Evolutionary conservation across 1,284 basidiomycete species (phyloP).

Genomic region (Pyrrhoderma lamaoense): DNA sequence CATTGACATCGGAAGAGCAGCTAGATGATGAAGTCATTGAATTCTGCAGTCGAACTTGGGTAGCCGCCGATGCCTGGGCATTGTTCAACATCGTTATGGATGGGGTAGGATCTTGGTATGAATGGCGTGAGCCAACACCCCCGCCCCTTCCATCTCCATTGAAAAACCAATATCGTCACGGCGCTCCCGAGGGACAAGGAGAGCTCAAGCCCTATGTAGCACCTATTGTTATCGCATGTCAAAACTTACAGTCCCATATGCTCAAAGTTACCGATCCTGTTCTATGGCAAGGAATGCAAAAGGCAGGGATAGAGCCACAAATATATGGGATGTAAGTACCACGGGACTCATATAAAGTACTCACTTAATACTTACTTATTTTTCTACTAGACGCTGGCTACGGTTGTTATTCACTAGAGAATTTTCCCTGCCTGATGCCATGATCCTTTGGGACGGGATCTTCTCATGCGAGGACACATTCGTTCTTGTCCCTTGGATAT

Average conservation of each 20-base stretch:
- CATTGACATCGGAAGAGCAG: constrained; percentile 33
- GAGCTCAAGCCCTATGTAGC: constrained; percentile 58
- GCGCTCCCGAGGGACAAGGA: constrained; percentile 34
- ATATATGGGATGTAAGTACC: constrained; percentile 83
- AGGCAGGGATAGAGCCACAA: constrained; percentile 83
- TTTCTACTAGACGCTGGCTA: constrained; percentile 70
- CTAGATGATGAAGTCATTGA: constrained; percentile 39
- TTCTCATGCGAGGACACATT: constrained; percentile 77
- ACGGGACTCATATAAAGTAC: neutral
- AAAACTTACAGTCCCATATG: constrained; percentile 65
- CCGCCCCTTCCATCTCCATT: constrained; percentile 17
- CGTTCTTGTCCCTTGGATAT: constrained; percentile 74
- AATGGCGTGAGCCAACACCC: constrained; percentile 66
- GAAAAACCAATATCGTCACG: constrained; percentile 13
- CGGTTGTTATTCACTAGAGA: constrained; percentile 87
- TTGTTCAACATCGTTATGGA: constrained; percentile 78
- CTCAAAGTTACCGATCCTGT: constrained; percentile 78
- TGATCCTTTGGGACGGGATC: constrained; percentile 85
- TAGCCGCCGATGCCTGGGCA: constrained; percentile 79
- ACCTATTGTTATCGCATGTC: constrained; percentile 78
- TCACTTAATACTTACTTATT: constrained; percentile 7
- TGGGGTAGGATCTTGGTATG: constrained; percentile 75
- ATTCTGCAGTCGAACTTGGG: constrained; percentile 58
- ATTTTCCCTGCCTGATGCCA: constrained; percentile 66
- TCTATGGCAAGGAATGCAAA: constrained; percentile 68